Conservation (phyloP, 176 grass and related monocot genomes). For the Lolium perenne region DNA sequence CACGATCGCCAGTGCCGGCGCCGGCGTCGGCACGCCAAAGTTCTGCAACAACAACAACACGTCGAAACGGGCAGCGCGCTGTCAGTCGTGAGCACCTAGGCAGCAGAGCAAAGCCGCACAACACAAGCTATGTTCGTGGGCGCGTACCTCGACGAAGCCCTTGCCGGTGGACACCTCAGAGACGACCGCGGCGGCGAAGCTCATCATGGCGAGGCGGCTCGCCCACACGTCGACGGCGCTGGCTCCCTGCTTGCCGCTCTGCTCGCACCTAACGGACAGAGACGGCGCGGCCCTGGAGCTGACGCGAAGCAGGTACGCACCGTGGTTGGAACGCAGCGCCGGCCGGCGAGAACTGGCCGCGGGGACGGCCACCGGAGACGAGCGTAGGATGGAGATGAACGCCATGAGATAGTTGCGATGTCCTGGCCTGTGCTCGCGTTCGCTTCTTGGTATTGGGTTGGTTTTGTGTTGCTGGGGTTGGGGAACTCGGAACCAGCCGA, state of each 20-base stretch:
- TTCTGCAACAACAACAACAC: conserved; percentile 57
- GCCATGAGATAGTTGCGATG: conserved; percentile 22
- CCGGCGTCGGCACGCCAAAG: conserved; percentile 62
- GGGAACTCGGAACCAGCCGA: conserved; percentile 16
- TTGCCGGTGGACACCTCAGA: conserved; percentile 82
- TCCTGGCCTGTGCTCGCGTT: not conserved
- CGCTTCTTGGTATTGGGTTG: conserved; percentile 6
- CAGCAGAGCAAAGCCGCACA: not conserved
- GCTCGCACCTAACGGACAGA: conserved; percentile 68
- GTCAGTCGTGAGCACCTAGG: conserved; percentile 38
- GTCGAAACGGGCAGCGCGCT: not conserved
- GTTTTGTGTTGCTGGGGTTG: conserved; percentile 6
- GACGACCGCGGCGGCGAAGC: conserved; percentile 78
- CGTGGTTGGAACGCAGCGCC: not conserved
- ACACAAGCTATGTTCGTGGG: not conserved
- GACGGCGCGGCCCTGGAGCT: conserved; percentile 29
- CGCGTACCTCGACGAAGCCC: conserved; percentile 72
- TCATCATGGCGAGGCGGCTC: conserved; percentile 79
- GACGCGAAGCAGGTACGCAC: conserved; percentile 7
- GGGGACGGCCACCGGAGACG: not conserved
- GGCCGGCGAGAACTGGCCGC: not conserved
- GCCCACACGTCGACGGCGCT: conserved; percentile 65
- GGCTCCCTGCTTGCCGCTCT: conserved; percentile 56
- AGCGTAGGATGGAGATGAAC: conserved; percentile 25
- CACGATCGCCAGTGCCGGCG: conserved; percentile 60